These are phyloP conservation scores for Ilyonectria mors-panacis DNA, from an alignment of 2,329 filamentous ascomycete genomes.

Conservation along the genomic window DNA sequence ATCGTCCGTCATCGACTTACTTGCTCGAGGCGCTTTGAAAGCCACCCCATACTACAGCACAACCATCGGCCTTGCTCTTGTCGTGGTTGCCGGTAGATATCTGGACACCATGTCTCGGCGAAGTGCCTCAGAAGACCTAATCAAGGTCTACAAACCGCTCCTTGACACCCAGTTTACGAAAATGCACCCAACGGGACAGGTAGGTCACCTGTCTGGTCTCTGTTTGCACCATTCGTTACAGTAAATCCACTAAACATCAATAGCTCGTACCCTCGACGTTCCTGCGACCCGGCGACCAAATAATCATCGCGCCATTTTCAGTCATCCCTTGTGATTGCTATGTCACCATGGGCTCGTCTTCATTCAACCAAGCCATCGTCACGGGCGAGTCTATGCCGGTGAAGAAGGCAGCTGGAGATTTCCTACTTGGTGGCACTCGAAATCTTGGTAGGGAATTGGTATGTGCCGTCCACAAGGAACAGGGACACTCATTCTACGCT, in stretches of 20 bases:
- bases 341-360: slow-evolving; percentile 14
- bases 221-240: neutral
- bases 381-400: slow-evolving; percentile 20
- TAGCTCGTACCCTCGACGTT: slow-evolving; percentile 13
- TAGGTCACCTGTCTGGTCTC: neutral
- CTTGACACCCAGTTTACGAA: slow-evolving; percentile 13
- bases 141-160: slow-evolving; percentile 16
- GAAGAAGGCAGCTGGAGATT: slow-evolving; percentile 12
- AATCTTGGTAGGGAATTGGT: slow-evolving; percentile 11
- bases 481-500: slow-evolving; percentile 18
- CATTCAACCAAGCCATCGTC: slow-evolving; percentile 22
- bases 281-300: slow-evolving; percentile 16
- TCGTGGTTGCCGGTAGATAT: slow-evolving; percentile 22
- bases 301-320: slow-evolving; percentile 12
- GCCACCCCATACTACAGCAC: slow-evolving; percentile 13
- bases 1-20: slow-evolving; percentile 8
- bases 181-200: slow-evolving; percentile 8
- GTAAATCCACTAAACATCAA: neutral
- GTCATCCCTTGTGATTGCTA: slow-evolving; percentile 25
- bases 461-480: slow-evolving; percentile 20
- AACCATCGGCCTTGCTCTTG: slow-evolving; percentile 14
- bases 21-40: neutral
- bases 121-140: slow-evolving; percentile 8
- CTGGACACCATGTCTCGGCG: slow-evolving; percentile 20
- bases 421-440: slow-evolving; percentile 19